Evolutionary conservation across 169 alveolate species (phyloP).

Genomic region (Babesia ovata): DNA sequence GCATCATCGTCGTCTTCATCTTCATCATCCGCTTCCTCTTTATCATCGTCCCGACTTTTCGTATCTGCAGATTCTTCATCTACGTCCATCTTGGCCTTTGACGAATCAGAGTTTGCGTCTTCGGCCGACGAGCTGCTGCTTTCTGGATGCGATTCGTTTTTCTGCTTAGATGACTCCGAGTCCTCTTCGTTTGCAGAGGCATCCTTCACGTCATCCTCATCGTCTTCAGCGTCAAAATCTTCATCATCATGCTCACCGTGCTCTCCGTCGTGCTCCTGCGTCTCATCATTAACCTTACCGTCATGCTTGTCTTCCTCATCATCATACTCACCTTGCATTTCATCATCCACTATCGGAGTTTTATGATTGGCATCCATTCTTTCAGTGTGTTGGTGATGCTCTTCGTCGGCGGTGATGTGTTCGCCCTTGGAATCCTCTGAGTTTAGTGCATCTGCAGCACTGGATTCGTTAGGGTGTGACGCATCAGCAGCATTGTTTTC

Average conservation of each 20-base stretch:
- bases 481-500: too few relatives aligned
- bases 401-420: constrained; percentile 2
- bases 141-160: neutral
- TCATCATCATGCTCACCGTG: neutral
- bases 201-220: neutral
- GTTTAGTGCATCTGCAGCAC: neutral
- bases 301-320: constrained; percentile 19
- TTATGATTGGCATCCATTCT: neutral
- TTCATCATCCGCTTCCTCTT: neutral
- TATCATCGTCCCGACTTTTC: neutral
- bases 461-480: constrained; percentile 6
- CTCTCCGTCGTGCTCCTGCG: neutral
- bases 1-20: constrained; percentile 14
- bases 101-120: too few relatives aligned
- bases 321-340: constrained; percentile 33
- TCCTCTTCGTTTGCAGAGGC: constrained; percentile 9
- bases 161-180: neutral
- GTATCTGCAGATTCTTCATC: constrained; percentile 7
- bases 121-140: neutral
- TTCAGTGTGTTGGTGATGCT: constrained; percentile 8
- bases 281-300: neutral
- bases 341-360: constrained; percentile 13
- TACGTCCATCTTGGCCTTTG: constrained; percentile 2
- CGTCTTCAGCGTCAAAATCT: neutral
- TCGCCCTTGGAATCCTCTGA: constrained; percentile 13